Conservation (phyloP, 768 basidiomycete genomes). For the Brasilioporus rufonigricans region DNA sequence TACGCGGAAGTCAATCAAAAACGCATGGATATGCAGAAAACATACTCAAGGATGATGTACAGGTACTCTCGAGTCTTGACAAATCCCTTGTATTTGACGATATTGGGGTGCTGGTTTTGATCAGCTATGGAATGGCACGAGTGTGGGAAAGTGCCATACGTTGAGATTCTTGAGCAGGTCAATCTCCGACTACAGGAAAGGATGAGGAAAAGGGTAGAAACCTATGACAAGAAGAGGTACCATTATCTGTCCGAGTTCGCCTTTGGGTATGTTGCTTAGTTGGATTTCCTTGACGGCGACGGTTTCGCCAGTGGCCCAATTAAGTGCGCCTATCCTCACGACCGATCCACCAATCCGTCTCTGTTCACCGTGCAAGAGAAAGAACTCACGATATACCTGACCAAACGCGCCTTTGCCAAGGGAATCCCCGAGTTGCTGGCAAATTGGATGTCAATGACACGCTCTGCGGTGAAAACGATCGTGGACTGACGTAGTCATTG, state of each 20-base stretch:
- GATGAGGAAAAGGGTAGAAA: constrained; percentile 7
- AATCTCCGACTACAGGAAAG: constrained; percentile 79
- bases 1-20: constrained; percentile 12
- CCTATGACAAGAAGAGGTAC: constrained; percentile 37
- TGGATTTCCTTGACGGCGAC: constrained; percentile 99
- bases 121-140: constrained; percentile 10
- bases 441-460: constrained; percentile 8
- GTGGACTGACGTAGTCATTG: constrained; percentile 58
- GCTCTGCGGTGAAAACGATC: not conserved
- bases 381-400: constrained; percentile 87
- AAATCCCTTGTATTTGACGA: constrained; percentile 99
- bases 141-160: constrained; percentile 43
- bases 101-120: constrained; percentile 78
- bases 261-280: constrained; percentile 88
- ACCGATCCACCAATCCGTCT: constrained; percentile 76
- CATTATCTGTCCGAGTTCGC: constrained; percentile 97
- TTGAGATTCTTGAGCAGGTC: constrained; percentile 96
- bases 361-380: constrained; percentile 38
- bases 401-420: constrained; percentile 97
- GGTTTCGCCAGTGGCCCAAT: constrained; percentile 96
- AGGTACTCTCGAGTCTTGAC: constrained; percentile 92
- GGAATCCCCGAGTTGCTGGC: constrained; percentile 91
- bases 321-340: constrained; percentile 64
- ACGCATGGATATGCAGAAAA: constrained; percentile 5
- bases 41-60: constrained; percentile 94